Evolutionary conservation across 2,329 filamentous ascomycete genomes (phyloP).

Genomic region (Aspergillus amoenus): DNA sequence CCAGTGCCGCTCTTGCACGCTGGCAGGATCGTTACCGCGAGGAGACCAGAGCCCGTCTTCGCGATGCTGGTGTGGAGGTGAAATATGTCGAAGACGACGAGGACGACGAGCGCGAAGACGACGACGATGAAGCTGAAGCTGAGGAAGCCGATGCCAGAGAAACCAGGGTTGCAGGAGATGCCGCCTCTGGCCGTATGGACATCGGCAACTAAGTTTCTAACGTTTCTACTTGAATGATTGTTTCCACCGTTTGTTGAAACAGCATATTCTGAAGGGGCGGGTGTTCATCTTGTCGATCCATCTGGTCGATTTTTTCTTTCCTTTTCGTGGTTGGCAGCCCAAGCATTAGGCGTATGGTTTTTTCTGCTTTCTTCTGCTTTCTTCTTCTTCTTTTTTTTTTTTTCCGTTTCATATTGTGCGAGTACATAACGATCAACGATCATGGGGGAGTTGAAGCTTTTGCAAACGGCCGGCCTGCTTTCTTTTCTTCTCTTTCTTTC

Average conservation of each 20-base stretch:
- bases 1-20: constrained; percentile 78
- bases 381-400: no score
- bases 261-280: not conserved
- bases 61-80: constrained; percentile 67
- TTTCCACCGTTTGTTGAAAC: not conserved
- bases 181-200: constrained; percentile 38
- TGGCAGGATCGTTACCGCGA: constrained; percentile 86
- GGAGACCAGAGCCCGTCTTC: constrained; percentile 76
- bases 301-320: constrained; percentile 4
- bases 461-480: constrained; percentile 26
- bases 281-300: not conserved
- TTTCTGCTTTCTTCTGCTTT: not conserved
- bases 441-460: constrained; percentile 25
- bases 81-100: constrained; percentile 73
- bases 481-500: constrained; percentile 19
- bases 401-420: constrained; percentile 25
- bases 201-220: constrained; percentile 28
- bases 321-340: constrained; percentile 10
- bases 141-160: constrained; percentile 16
- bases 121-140: constrained; percentile 36
- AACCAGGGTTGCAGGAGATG: constrained; percentile 27
- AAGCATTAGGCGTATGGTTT: constrained; percentile 28
- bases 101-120: constrained; percentile 50
- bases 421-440: constrained; percentile 27
- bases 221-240: not conserved